A percentile compares a stretch with the other conserved stretches of the same genome.
Evolutionary conservation across 2,329 filamentous ascomycete genomes (phyloP).

Genomic region (Hypoxylon sp.): DNA sequence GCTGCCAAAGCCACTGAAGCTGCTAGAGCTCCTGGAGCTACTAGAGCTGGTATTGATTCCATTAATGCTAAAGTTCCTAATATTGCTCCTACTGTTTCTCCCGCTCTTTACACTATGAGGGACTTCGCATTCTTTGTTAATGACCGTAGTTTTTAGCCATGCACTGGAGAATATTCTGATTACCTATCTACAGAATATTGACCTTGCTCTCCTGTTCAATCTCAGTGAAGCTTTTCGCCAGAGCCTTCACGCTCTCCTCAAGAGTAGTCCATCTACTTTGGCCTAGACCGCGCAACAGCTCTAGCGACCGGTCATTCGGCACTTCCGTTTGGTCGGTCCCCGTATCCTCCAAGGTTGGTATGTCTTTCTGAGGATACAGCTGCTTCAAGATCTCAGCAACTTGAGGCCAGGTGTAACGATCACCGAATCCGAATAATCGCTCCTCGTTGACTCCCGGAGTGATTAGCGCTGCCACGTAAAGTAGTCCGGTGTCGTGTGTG

Average conservation of each 20-base stretch:
- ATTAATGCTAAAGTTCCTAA: too few relatives aligned
- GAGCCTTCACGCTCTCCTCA: conserved; percentile 53
- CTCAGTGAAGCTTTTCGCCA: conserved; percentile 34
- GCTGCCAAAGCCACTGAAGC: too few relatives aligned
- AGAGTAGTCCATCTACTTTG: conserved; percentile 52
- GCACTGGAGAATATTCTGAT: too few relatives aligned
- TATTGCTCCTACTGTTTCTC: too few relatives aligned
- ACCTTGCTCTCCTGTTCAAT: conserved; percentile 1
- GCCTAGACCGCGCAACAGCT: conserved; percentile 50
- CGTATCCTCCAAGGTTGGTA: conserved; percentile 46
- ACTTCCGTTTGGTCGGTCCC: conserved; percentile 54
- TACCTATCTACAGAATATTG: neutral
- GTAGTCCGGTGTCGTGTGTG: conserved; percentile 50
- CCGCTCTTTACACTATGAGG: too few relatives aligned
- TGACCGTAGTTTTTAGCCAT: too few relatives aligned
- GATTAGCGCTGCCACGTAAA: conserved; percentile 55
- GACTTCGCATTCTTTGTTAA: too few relatives aligned
- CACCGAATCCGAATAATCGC: conserved; percentile 54
- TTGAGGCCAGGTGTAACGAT: conserved; percentile 53
- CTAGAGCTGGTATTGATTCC: too few relatives aligned
- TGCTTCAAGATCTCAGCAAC: conserved; percentile 51
- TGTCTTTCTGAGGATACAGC: conserved; percentile 50
- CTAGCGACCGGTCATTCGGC: conserved; percentile 50
- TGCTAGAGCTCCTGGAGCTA: too few relatives aligned
- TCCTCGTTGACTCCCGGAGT: conserved; percentile 51